Percentiles rank a stretch among this genome's conserved stretches.
Conservation (phyloP, 2,329 filamentous ascomycete species). For the Cyphellophora europaea region DNA sequence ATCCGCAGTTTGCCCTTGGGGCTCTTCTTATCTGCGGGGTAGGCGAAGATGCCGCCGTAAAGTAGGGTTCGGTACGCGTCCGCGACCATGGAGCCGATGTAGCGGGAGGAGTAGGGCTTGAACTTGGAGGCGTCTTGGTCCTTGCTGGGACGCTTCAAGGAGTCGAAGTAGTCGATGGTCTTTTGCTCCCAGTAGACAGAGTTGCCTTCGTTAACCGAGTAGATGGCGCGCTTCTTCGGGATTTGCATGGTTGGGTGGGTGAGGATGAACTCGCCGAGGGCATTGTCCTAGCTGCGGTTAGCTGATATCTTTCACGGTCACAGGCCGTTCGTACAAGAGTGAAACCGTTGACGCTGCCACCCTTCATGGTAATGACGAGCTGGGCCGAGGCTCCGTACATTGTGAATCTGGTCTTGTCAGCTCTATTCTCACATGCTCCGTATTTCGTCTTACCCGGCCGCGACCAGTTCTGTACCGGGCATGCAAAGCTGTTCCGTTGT, state of each 20-base stretch:
- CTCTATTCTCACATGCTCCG: too few relatives aligned
- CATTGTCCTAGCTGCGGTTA: slow-evolving; percentile 54
- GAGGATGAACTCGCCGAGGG: slow-evolving; percentile 96
- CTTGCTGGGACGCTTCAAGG: slow-evolving; percentile 67
- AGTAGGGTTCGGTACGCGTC: slow-evolving; percentile 93
- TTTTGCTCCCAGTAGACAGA: slow-evolving; percentile 89
- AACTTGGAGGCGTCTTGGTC: slow-evolving; percentile 34
- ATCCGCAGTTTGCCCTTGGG: slow-evolving; percentile 97
- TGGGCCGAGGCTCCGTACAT: slow-evolving; percentile 98
- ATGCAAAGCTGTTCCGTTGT: slow-evolving; percentile 65
- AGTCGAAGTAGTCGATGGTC: slow-evolving; percentile 80
- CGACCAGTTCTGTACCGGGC: slow-evolving; percentile 83
- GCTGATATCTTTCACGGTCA: not conserved
- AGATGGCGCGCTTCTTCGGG: slow-evolving; percentile 72
- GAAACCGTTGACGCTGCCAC: slow-evolving; percentile 88
- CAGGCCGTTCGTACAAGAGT: slow-evolving; percentile 51
- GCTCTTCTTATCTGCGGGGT: slow-evolving; percentile 95
- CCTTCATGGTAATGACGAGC: slow-evolving; percentile 94
- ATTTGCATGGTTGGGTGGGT: slow-evolving; percentile 92
- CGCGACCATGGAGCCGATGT: slow-evolving; percentile 91
- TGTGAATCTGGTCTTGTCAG: slow-evolving; percentile 69
- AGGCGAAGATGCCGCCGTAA: slow-evolving; percentile 95
- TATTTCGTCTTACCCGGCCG: slow-evolving; percentile 28
- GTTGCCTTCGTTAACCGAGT: slow-evolving; percentile 98
- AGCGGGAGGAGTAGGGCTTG: slow-evolving; percentile 90